A percentile compares a stretch with the other conserved stretches of the same genome.
These are phyloP conservation scores for Talaromyces adpressus DNA, from an alignment of 495 filamentous ascomycete genomes.

Conservation along the genomic window DNA sequence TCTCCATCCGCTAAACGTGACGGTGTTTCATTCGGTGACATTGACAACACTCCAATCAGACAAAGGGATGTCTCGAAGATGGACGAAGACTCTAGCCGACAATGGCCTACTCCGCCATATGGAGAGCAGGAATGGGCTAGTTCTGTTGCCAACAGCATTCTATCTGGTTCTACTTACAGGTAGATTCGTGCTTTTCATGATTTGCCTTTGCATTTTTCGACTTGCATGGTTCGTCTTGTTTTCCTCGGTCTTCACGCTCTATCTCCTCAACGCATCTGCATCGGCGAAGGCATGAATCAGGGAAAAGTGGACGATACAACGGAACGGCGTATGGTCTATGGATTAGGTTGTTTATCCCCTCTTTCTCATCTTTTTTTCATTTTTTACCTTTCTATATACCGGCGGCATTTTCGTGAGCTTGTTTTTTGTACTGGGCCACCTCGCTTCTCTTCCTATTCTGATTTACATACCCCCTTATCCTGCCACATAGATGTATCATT, in stretches of 20 bases:
- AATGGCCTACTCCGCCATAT: slow-evolving; percentile 96
- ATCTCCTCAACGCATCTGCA: slow-evolving; percentile 1
- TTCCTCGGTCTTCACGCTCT: not conserved
- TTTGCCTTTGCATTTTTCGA: not conserved
- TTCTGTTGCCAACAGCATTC: slow-evolving; percentile 70
- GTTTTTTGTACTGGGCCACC: slow-evolving; percentile 11
- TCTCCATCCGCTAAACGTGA: slow-evolving; percentile 82
- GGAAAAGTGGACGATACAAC: slow-evolving; percentile 1
- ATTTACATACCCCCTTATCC: slow-evolving; percentile 17
- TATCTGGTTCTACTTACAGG: slow-evolving; percentile 49
- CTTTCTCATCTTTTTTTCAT: not conserved
- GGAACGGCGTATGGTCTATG: slow-evolving; percentile 7
- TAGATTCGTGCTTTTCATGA: slow-evolving; percentile 16
- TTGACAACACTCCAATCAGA: slow-evolving; percentile 39
- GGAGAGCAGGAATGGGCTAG: slow-evolving; percentile 83
- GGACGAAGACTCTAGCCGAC: slow-evolving; percentile 49
- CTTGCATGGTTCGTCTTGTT: not conserved
- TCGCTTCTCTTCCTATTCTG: slow-evolving; percentile 14
- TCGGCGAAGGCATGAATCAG: not conserved
- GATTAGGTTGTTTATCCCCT: slow-evolving; percentile 17
- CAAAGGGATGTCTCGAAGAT: slow-evolving; percentile 51
- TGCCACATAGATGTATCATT: slow-evolving; percentile 8
- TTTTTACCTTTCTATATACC: slow-evolving; percentile 7
- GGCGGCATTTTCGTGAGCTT: slow-evolving; percentile 27
- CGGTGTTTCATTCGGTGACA: slow-evolving; percentile 60